Evolutionary conservation across 176 grass and related monocot genomes (phyloP), one percentile per base, ranked within the genome.

Genomic region (Cenchrus americanus): DNA sequence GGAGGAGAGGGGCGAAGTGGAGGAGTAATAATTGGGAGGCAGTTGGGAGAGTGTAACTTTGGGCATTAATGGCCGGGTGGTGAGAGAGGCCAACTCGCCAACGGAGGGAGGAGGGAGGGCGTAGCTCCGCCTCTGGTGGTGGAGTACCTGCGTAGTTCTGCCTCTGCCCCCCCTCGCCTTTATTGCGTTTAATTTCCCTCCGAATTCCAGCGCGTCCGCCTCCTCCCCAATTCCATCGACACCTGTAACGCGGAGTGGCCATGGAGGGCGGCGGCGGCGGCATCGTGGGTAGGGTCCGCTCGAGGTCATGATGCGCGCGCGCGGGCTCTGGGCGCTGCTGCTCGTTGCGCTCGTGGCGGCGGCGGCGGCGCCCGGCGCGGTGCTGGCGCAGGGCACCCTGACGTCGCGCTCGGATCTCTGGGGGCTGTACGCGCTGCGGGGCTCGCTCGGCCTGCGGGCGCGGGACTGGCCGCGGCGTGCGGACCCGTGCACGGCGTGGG

Each of bases 401-500:
- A 86, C 75, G 21, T 94, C 92, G 77, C 61, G 22, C 26, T 61
- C 90, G 78, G 94, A 94, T 86, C 90, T 94, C 78, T 23, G 54
- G 5, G 92, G 82, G 26, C 82, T 98, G 7, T 94, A 94, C 84
- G 68, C 82, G 62, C 92, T 98, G 60, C 90, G 95, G 1, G 84
- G 77, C 26, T 90, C 95, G 75, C 95, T 95, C 15, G 92, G 95
- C 14, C 87, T 98, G 9, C 87, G 95, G 47, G 92, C 95, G 27
- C 78, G 95, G 42, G 91, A 98, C 92, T 98, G 95, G 95, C 95
- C 91, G 51, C 85, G 91, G 4, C 63, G 14, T 2, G 71, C 82
- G 10, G 91, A 98, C 92, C 95, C 95, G 14, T 98, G 95, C 86
- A 0, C 76, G 21, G 49, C 86, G 72, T 98, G 95, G 95, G 62